phyloP scores from a whole-genome alignment of 768 basidiomycete genomes.

The Mrakia gelida region DNA sequence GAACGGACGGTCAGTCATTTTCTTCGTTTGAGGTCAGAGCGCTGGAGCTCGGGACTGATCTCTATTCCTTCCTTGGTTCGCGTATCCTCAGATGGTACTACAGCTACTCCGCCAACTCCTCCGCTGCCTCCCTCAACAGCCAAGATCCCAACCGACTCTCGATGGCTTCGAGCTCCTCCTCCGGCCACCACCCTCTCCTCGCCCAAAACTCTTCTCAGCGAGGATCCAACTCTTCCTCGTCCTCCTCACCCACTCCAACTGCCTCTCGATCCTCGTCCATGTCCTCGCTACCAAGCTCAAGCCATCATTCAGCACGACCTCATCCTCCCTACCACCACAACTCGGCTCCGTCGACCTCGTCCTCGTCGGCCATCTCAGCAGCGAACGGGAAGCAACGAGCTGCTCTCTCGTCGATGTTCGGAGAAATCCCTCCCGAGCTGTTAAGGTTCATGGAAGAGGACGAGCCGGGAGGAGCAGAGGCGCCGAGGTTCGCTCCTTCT shows the following conservation, averaged over 20 bases:
- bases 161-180: not conserved
- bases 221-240: not conserved
- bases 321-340: constrained; percentile 9
- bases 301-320: not conserved
- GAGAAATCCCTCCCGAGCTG: constrained; percentile 17
- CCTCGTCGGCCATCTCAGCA: not conserved
- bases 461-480: not conserved
- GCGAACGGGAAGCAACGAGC: not conserved
- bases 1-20: constrained; percentile 7
- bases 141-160: constrained; percentile 8
- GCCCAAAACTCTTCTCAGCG: not conserved
- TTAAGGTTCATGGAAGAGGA: constrained; percentile 21
- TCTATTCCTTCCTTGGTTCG: not conserved
- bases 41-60: not conserved
- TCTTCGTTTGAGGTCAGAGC: not conserved
- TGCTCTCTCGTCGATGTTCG: not conserved
- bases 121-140: constrained; percentile 12
- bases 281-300: not conserved
- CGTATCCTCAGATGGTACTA: constrained; percentile 21
- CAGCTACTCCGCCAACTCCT: constrained; percentile 27
- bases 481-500: constrained; percentile 18
- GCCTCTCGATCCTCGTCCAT: not conserved
- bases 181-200: not conserved
- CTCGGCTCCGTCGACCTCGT: not conserved
- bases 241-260: not conserved